Evolutionary conservation across 495 filamentous ascomycete genomes (phyloP).

Genomic region (Baudoinia panamericana): DNA sequence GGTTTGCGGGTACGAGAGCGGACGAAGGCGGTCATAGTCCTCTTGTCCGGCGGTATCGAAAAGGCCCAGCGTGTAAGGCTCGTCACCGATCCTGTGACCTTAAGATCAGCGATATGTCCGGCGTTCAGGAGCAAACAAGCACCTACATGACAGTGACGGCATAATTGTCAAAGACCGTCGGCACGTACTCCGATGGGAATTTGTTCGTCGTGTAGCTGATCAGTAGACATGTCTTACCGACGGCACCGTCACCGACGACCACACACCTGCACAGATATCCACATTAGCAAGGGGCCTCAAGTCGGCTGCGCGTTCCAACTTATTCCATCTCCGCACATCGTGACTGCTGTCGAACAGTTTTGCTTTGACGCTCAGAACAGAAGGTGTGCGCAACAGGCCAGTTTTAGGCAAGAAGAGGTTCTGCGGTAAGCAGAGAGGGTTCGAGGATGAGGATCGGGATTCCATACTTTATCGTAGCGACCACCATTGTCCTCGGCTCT

Average conservation of each 20-base stretch:
- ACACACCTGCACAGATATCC: conserved; percentile 55
- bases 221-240: conserved; percentile 95
- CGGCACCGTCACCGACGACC: conserved; percentile 96
- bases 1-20: conserved; percentile 93
- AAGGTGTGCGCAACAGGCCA: not conserved
- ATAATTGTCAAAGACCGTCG: conserved; percentile 99
- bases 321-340: not conserved
- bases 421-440: not conserved
- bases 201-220: conserved; percentile 99
- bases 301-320: not conserved
- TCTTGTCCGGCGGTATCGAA: conserved; percentile 99
- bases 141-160: conserved; percentile 98
- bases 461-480: conserved; percentile 73
- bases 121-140: not conserved
- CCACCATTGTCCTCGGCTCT: conserved; percentile 51
- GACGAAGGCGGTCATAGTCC: conserved; percentile 95
- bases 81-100: conserved; percentile 79
- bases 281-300: not conserved
- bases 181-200: conserved; percentile 98
- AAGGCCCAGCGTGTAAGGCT: conserved; percentile 91
- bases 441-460: conserved; percentile 10
- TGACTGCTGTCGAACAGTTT: not conserved
- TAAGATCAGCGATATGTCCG: conserved; percentile 6
- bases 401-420: not conserved
- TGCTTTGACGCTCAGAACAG: not conserved